phyloP scores from a whole-genome alignment of 2,329 filamentous ascomycete species.

The Cryphonectria nitschkei region DNA sequence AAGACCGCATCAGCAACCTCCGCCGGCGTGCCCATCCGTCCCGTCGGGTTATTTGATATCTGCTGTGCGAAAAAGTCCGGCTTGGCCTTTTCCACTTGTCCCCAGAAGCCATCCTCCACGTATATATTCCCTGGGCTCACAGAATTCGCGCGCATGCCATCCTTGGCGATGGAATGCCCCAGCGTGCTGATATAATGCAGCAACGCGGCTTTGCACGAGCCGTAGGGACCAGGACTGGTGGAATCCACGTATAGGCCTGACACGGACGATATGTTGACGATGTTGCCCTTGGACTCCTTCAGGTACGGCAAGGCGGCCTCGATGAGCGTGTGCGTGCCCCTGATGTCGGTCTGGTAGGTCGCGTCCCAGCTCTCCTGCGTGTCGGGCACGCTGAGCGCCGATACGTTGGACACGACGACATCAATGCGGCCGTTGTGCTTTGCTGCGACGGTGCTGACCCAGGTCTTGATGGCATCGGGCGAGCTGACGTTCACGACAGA shows the following conservation, averaged over 20 bases:
- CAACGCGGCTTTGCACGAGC: conserved; percentile 41
- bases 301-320: conserved; percentile 39
- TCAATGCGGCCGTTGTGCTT: conserved; percentile 27
- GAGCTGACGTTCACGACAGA: conserved; percentile 28
- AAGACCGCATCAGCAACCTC: conserved; percentile 33
- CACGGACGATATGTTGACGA: conserved; percentile 42
- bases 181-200: conserved; percentile 42
- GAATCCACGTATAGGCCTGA: conserved; percentile 43
- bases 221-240: conserved; percentile 41
- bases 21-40: conserved; percentile 30
- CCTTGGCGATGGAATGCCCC: conserved; percentile 39
- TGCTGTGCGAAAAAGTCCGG: conserved; percentile 37
- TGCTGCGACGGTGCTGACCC: conserved; percentile 24
- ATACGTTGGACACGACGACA: conserved; percentile 33
- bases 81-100: conserved; percentile 36
- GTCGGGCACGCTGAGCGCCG: conserved; percentile 37
- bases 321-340: conserved; percentile 39
- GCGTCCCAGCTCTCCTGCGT: conserved; percentile 33
- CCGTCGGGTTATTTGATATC: conserved; percentile 30
- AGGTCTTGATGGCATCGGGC: conserved; percentile 25
- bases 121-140: conserved; percentile 43
- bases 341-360: conserved; percentile 40
- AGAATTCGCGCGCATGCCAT: conserved; percentile 42
- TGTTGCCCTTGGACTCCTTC: conserved; percentile 39
- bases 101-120: conserved; percentile 42